Conservation (phyloP, 2,329 filamentous ascomycete genomes). For the Magnaporthiopsis poae region DNA sequence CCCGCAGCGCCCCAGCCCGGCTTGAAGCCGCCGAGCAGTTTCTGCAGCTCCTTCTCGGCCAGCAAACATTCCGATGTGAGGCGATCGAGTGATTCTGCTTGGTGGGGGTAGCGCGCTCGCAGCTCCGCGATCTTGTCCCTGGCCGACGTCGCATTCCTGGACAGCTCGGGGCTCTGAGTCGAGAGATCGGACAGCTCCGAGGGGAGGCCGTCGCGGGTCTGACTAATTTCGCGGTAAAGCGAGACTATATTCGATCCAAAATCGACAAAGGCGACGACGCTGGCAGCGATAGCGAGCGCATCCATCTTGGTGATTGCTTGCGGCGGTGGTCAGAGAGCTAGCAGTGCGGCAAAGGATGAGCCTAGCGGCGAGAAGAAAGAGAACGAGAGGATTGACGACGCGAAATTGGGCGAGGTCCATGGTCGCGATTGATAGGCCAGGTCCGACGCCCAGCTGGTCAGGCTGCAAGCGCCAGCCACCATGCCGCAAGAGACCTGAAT, state of each 20-base stretch:
- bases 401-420: no score
- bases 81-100: neutral
- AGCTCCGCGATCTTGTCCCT: neutral
- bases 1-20: no score
- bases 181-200: neutral
- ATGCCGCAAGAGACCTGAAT: no score
- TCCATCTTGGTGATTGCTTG: neutral
- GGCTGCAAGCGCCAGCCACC: no score
- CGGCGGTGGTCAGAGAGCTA: neutral
- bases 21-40: neutral
- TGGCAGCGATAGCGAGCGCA: neutral
- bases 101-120: neutral
- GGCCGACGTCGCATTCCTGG: neutral
- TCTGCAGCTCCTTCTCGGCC: neutral
- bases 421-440: no score
- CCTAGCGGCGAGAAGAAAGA: no score
- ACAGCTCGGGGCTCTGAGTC: neutral
- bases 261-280: neutral
- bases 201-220: neutral
- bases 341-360: no score
- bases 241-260: neutral
- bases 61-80: neutral
- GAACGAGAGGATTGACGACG: no score
- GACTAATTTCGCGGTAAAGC: neutral
- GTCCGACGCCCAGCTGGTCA: no score